Evolutionary conservation across 2,329 filamentous ascomycete genomes (phyloP).

Genomic region (Stagonosporopsis rhizophila): DNA sequence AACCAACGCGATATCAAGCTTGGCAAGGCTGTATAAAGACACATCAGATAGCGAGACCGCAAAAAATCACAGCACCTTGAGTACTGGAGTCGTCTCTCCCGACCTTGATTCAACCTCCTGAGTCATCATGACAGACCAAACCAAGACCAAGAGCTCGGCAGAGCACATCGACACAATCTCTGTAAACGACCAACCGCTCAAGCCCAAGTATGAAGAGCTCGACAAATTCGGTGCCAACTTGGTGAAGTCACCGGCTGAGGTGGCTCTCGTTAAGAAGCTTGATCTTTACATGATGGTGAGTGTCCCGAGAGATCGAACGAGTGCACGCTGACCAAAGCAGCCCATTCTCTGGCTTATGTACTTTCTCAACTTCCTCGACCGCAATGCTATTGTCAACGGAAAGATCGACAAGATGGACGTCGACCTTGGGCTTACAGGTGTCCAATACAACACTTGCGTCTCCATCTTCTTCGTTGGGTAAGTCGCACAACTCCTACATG

Average conservation of each 20-base stretch:
- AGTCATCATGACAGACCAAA: conserved; percentile 14
- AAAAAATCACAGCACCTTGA: background rate
- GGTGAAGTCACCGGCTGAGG: conserved; percentile 33
- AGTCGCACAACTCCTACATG: conserved; percentile 14
- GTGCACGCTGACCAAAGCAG: background rate
- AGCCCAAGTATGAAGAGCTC: conserved; percentile 24
- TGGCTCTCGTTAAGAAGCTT: conserved; percentile 34
- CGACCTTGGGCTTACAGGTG: conserved; percentile 61
- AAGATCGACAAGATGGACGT: conserved; percentile 66
- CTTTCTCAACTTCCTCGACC: conserved; percentile 57
- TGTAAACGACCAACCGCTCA: conserved; percentile 16
- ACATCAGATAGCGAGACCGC: background rate
- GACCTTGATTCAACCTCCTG: background rate
- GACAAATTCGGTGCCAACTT: conserved; percentile 35
- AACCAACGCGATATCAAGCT: conserved; percentile 5
- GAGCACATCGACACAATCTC: conserved; percentile 25
- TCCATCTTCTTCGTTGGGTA: conserved; percentile 65
- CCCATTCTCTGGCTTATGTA: conserved; percentile 27
- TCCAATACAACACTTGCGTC: conserved; percentile 67
- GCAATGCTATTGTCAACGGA: conserved; percentile 70
- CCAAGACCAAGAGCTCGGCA: conserved; percentile 12
- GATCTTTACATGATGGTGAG: conserved; percentile 35
- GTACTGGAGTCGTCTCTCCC: background rate
- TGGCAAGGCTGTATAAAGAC: conserved; percentile 17
- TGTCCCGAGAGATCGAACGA: background rate